Evolutionary conservation across 805 yeast species (phyloP).

Genomic region (Yarrowia sp.): DNA sequence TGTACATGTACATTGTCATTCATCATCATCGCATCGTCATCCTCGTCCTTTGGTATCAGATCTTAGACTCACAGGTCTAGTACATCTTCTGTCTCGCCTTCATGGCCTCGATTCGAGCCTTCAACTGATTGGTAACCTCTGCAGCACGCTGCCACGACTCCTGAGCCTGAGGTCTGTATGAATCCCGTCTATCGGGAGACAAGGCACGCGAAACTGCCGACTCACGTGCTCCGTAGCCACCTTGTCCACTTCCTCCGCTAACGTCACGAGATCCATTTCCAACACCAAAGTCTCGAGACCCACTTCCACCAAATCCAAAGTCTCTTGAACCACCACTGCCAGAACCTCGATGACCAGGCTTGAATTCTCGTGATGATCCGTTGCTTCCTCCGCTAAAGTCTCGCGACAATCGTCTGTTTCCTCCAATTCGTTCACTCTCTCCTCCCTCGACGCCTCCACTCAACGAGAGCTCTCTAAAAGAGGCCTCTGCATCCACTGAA

Average conservation of each 20-base stretch:
- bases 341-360: conserved; percentile 3
- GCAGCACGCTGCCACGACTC: conserved; percentile 81
- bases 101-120: conserved; percentile 89
- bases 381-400: conserved; percentile 17
- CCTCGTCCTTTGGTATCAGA: neutral
- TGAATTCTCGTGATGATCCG: neutral
- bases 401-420: conserved; percentile 13
- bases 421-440: neutral
- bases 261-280: neutral
- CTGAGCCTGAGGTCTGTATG: conserved; percentile 35
- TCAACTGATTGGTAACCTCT: conserved; percentile 83
- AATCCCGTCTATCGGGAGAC: conserved; percentile 30
- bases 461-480: conserved; percentile 15
- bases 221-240: conserved; percentile 11
- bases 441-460: neutral
- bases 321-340: conserved; percentile 3
- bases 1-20: conserved; percentile 4
- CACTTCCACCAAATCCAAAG: neutral
- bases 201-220: conserved; percentile 5
- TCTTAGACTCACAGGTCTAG: neutral
- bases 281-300: neutral
- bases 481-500: conserved; percentile 20
- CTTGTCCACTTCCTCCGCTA: neutral
- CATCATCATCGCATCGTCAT: neutral
- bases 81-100: conserved; percentile 56